Evolutionary conservation across 108 stramenopile species (phyloP), one percentile per base, ranked within the genome.

Genomic region (Seminavis robusta): DNA sequence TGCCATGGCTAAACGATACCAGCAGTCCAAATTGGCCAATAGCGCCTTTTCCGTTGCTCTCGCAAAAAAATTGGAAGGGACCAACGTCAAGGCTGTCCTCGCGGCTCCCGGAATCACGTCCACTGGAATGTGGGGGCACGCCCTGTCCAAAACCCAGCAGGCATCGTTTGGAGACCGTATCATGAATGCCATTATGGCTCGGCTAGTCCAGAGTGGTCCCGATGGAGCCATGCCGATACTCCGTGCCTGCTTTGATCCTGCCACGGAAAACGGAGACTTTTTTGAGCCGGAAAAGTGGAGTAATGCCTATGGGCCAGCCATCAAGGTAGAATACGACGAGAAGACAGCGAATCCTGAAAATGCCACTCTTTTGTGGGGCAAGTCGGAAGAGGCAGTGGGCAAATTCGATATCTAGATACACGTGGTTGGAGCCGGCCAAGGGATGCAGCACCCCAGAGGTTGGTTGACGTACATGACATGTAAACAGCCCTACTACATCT

Each of bases 21-120:
- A 64, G 33, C 80, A 78, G 41, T 48, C 76, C 32, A 87, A 87
- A 45, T 59, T 87, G 32, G 77, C 81, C 45, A 82, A 87, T 52
- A 43, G 69, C 3, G 65, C 70, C 7, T 87, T 80, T 53, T 54
- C 85, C 32, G 47, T 54, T 47, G 80, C 68, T 9, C 59, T 87
- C n/a, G 27, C 50, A 21, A 51, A 78, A 20, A 47, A 62, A 21
- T 57, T 83, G 41, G n/a, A 46, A 41, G 66, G 44, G 8, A 48
- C 52, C 41, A 60, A 61, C 13, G 58, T 78, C 28, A 67, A 72
- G 24, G 65, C 56, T n/a, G 31, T 38, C 3, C 17, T 4, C 21
- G 55, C 56, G 16, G 50, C 59, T 1, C 62, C 70, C 5, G 63
- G 63, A 32, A 23, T 51, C 11, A 33, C 61, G 29, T 3, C 53